Evolutionary conservation across 352 stramenopile genomes (phyloP), one percentile per base, ranked within the genome.

Genomic region (Blastocystis sp.): DNA sequence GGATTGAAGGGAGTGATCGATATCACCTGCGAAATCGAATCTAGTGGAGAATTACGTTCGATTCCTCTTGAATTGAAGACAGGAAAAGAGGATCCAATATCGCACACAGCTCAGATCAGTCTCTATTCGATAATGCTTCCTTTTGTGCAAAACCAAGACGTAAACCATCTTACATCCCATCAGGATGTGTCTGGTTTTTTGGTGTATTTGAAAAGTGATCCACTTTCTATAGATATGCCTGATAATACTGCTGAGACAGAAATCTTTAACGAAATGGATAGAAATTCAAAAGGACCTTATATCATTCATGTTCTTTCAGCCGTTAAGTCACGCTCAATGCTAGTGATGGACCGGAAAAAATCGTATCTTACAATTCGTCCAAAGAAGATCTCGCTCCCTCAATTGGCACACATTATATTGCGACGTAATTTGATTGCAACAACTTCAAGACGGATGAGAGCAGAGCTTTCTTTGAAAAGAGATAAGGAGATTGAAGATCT

Each of bases 1-100:
- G 78, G 78, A 34, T 47, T 89, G 47, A 89, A 89, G 55, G 78
- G 78, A 30, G 64, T 89, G 26, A 68, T 89, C n/a, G 78, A 89
- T 65, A 69, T 65, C 43, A 47, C 41, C 4, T 79, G 73, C 30
- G 56, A 85, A 30, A 55, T 85, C 7, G 5, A 59, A n/a, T 30
- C 34, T 16, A 24, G 30, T 68, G 54, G 30, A 11, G 43, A 26
- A 50, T 54, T 47, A 68, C 18, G 43, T 6, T 34, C 26, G 8
- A 68, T 85, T 65, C 73, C 73, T 45, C 53, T 85, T 50, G 73
- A 85, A 85, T 69, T 85, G 26, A 85, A 85, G 30, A 85, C 73
- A n/a, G 73, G 73, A 0, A 54, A 26, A n/a, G 73, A 85, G 43
- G 73, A 85, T 26, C 47, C 73, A 43, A 68, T 85, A 47, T 85